phyloP scores from a whole-genome alignment of 1,139 yeast species.

The Zhuliangozyma blackwelliae region DNA sequence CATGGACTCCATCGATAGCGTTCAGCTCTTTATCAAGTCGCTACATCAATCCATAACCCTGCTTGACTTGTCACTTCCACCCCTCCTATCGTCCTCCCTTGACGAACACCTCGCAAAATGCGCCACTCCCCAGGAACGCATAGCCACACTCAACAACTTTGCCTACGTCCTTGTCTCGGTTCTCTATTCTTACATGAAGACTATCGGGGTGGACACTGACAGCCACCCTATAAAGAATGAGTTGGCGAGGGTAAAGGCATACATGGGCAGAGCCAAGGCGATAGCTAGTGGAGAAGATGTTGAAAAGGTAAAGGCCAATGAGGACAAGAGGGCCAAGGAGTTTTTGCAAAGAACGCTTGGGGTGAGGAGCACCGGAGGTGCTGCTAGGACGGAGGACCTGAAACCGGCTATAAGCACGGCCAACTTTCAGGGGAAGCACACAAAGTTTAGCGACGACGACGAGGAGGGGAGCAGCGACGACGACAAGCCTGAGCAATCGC shows the following conservation, averaged over 20 bases:
- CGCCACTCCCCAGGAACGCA: constrained; percentile 28
- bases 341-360: constrained; percentile 47
- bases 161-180: constrained; percentile 44
- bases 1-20: constrained; percentile 44
- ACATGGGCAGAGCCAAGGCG: constrained; percentile 58
- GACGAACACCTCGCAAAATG: constrained; percentile 29
- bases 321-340: constrained; percentile 30
- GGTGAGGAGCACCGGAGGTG: constrained; percentile 25
- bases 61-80: constrained; percentile 26
- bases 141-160: constrained; percentile 35
- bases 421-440: constrained; percentile 59
- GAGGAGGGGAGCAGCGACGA: constrained; percentile 4
- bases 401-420: constrained; percentile 57
- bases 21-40: constrained; percentile 20
- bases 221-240: constrained; percentile 67
- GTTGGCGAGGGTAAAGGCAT: constrained; percentile 61
- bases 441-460: constrained; percentile 36
- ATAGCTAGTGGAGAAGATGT: constrained; percentile 22
- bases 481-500: constrained; percentile 1
- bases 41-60: constrained; percentile 28
- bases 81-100: constrained; percentile 31
- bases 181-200: constrained; percentile 55
- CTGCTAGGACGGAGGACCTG: constrained; percentile 22
- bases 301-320: constrained; percentile 15
- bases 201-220: constrained; percentile 54